Evolutionary conservation across 805 yeast genomes (phyloP).

Genomic region (Dipodascus albidus): DNA sequence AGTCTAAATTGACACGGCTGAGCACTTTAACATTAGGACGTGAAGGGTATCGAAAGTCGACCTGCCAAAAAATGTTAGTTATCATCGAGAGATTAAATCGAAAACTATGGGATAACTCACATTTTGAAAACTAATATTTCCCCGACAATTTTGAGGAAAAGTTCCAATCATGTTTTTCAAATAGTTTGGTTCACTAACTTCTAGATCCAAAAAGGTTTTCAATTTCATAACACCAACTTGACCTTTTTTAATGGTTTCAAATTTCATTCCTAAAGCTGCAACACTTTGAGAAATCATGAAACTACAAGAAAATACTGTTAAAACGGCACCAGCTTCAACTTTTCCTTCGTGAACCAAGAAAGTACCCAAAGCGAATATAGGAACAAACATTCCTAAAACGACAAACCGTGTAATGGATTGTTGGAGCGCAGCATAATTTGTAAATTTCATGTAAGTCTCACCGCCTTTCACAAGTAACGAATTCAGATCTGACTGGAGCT

Average conservation of each 20-base stretch:
- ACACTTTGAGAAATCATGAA: slow-evolving; percentile 56
- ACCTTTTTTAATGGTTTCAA: slow-evolving; percentile 60
- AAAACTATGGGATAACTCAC: slow-evolving; percentile 26
- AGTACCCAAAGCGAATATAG: slow-evolving; percentile 88
- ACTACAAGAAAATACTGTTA: slow-evolving; percentile 79
- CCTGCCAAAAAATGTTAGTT: slow-evolving; percentile 6
- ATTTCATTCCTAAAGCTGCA: slow-evolving; percentile 41
- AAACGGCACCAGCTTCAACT: slow-evolving; percentile 47
- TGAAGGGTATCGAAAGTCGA: slow-evolving; percentile 48
- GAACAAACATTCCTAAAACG: slow-evolving; percentile 68
- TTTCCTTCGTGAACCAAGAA: slow-evolving; percentile 43
- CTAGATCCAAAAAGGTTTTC: slow-evolving; percentile 27
- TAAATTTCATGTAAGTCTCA: slow-evolving; percentile 34
- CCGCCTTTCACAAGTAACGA: slow-evolving; percentile 24
- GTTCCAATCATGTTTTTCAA: slow-evolving; percentile 18
- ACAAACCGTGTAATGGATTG: slow-evolving; percentile 44
- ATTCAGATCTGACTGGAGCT: slow-evolving; percentile 38
- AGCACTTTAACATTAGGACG: slow-evolving; percentile 39
- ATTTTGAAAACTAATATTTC: slow-evolving; percentile 36
- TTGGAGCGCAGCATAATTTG: slow-evolving; percentile 40
- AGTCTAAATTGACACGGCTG: slow-evolving; percentile 32
- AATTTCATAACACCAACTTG: slow-evolving; percentile 51
- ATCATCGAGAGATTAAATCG: background rate
- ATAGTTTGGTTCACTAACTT: slow-evolving; percentile 3
- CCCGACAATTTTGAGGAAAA: slow-evolving; percentile 23